These are phyloP conservation scores for Aspergillus intermedius DNA, from an alignment of 2,329 filamentous ascomycete species.

Conservation along the genomic window DNA sequence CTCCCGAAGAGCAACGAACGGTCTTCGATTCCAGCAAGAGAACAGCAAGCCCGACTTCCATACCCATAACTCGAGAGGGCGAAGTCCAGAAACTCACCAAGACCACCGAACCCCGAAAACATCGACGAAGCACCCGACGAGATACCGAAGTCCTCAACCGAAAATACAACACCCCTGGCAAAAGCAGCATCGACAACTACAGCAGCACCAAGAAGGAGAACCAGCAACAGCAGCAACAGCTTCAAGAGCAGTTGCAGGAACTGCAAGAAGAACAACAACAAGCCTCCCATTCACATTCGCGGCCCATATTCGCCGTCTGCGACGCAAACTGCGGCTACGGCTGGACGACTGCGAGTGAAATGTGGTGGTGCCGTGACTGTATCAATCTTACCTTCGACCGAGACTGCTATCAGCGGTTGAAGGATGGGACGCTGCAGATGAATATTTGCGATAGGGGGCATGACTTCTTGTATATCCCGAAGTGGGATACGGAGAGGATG, in stretches of 20 bases:
- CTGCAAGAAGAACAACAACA: not conserved
- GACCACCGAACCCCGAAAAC: not conserved
- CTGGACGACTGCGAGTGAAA: constrained; percentile 19
- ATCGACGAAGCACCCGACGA: not conserved
- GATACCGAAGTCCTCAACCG: not conserved
- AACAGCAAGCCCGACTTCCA: not conserved
- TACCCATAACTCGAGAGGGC: too few species aligned
- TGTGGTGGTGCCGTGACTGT: constrained; percentile 25
- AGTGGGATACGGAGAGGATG: constrained; percentile 14
- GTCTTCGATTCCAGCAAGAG: not conserved
- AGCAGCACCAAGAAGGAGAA: not conserved
- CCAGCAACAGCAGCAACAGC: not conserved
- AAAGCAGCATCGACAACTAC: not conserved
- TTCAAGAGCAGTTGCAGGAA: not conserved
- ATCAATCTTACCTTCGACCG: constrained; percentile 18
- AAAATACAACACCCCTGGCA: not conserved
- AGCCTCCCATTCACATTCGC: not conserved
- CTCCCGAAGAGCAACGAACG: not conserved
- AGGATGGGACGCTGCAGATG: constrained; percentile 17
- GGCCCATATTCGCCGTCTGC: constrained; percentile 5
- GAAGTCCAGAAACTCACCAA: too few species aligned
- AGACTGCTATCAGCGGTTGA: constrained; percentile 14
- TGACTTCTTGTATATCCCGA: constrained; percentile 17
- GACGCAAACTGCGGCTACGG: constrained; percentile 10
- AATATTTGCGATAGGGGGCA: constrained; percentile 19